Conservation (phyloP, 495 filamentous ascomycete genomes). For the Neurospora sublineolata region DNA sequence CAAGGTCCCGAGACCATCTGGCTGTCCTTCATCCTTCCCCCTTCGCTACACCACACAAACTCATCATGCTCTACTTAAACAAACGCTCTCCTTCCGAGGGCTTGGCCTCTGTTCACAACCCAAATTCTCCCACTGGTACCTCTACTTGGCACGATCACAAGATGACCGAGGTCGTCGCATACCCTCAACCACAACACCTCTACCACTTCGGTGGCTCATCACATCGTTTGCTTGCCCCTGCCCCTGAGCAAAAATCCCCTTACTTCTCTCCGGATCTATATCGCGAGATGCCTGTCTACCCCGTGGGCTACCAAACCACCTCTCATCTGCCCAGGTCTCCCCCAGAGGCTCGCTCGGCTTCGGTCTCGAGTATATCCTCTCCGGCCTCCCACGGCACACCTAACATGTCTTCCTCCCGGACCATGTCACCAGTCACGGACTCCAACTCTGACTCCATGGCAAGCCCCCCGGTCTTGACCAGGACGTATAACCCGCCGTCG, state of each 20-base stretch:
- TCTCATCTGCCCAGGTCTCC: background rate
- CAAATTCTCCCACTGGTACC: background rate
- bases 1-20: background rate
- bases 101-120: background rate
- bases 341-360: slow-evolving; percentile 10
- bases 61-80: background rate
- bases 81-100: background rate
- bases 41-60: background rate
- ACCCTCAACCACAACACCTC: slow-evolving; percentile 5
- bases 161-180: slow-evolving; percentile 15
- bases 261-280: slow-evolving; percentile 4
- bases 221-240: slow-evolving; percentile 10
- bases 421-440: slow-evolving; percentile 12
- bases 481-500: slow-evolving; percentile 3
- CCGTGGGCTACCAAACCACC: slow-evolving; percentile 2
- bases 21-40: background rate
- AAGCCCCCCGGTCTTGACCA: background rate
- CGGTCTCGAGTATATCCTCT: slow-evolving; percentile 15
- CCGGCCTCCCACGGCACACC: slow-evolving; percentile 8
- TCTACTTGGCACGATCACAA: slow-evolving; percentile 2
- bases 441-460: background rate
- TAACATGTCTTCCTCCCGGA: slow-evolving; percentile 6
- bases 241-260: background rate
- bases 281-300: slow-evolving; percentile 6
- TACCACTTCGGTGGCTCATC: slow-evolving; percentile 7